A percentile compares a stretch with the other conserved stretches of the same genome.
Evolutionary conservation across 2,329 filamentous ascomycete genomes (phyloP).

Genomic region (Plectosphaerella plurivora): DNA sequence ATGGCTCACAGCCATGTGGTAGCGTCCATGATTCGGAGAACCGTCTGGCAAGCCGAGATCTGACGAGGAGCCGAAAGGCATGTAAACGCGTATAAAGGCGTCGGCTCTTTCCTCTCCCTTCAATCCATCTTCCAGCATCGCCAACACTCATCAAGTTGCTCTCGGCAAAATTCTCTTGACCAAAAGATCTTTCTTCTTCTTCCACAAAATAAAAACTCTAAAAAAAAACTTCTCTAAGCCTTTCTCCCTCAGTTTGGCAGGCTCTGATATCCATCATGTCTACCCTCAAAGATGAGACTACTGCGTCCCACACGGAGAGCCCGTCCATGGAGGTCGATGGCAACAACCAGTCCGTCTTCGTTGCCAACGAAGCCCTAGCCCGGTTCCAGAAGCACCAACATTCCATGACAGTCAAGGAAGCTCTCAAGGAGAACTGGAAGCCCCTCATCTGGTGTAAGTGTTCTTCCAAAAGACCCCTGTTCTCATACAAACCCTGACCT

Average conservation of each 20-base stretch:
- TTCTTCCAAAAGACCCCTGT: too few species aligned
- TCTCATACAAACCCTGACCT: background rate
- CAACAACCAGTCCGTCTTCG: background rate
- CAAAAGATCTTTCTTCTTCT: too few species aligned
- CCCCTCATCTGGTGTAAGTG: slow-evolving; percentile 1
- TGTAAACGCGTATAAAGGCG: too few species aligned
- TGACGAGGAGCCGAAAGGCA: too few species aligned
- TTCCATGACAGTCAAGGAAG: slow-evolving; percentile 1
- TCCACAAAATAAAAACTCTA: background rate
- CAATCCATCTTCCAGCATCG: too few species aligned
- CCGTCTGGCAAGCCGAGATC: too few species aligned
- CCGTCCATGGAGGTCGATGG: background rate
- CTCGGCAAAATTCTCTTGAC: too few species aligned
- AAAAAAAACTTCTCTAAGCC: background rate
- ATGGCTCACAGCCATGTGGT: too few species aligned
- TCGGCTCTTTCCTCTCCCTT: too few species aligned
- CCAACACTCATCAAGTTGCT: too few species aligned
- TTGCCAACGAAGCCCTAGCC: background rate
- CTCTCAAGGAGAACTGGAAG: slow-evolving; percentile 6
- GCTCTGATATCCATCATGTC: background rate
- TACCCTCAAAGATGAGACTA: background rate
- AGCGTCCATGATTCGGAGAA: too few species aligned
- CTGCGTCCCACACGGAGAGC: background rate
- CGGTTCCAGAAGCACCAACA: slow-evolving; percentile 8
- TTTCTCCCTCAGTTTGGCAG: background rate